These are phyloP conservation scores for Neonectria faginata DNA, from an alignment of 2,329 filamentous ascomycete species.

Conservation along the genomic window DNA sequence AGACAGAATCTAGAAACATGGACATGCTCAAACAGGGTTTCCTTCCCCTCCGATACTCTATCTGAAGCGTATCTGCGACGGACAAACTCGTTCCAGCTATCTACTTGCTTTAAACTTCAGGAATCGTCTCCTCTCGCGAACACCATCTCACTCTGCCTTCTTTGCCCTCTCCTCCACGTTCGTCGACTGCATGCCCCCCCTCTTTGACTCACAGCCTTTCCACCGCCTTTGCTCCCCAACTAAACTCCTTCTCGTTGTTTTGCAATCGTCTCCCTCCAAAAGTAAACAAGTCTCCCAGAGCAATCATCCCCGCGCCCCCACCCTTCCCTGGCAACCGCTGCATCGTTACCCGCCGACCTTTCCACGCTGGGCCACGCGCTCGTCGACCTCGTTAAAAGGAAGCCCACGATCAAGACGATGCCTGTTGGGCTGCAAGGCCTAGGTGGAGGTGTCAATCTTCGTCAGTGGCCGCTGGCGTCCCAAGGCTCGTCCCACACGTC, in stretches of 20 bases:
- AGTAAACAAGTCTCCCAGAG: constrained; percentile 41
- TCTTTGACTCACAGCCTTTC: constrained; percentile 8
- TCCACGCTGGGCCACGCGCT: constrained; percentile 37
- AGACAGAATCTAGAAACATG: background rate
- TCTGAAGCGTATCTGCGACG: constrained; percentile 1
- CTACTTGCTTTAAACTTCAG: background rate
- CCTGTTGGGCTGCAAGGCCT: constrained; percentile 3
- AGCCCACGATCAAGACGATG: constrained; percentile 26
- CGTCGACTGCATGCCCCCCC: background rate
- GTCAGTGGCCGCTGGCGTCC: background rate
- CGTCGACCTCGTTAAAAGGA: constrained; percentile 37
- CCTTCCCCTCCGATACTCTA: constrained; percentile 7
- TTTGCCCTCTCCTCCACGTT: background rate
- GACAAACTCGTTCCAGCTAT: background rate
- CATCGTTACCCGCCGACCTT: constrained; percentile 32
- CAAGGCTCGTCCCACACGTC: background rate
- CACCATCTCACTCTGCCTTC: background rate
- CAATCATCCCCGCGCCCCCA: constrained; percentile 36
- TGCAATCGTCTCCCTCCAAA: constrained; percentile 37
- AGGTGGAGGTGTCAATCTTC: constrained; percentile 8
- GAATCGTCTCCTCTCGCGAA: background rate
- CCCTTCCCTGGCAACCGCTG: constrained; percentile 45
- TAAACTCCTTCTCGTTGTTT: constrained; percentile 39
- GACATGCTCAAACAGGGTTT: constrained; percentile 3
- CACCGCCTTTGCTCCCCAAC: constrained; percentile 16